Evolutionary conservation across 345 rosid species (phyloP).

Genomic region (Anacardium occidentale): DNA sequence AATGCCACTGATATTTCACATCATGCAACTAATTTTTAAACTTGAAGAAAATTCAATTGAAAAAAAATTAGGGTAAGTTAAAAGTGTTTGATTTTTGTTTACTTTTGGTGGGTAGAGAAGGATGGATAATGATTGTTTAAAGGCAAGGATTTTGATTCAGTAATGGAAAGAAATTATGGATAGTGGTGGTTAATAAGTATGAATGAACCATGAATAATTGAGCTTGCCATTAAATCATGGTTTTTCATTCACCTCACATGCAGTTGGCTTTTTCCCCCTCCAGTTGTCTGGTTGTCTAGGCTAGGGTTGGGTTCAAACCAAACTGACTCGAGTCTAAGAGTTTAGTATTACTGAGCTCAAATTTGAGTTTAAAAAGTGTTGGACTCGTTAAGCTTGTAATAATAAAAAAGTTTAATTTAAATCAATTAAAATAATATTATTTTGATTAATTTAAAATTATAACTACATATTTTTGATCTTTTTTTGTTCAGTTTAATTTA

Average conservation of each 20-base stretch:
- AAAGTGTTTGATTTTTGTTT: neutral
- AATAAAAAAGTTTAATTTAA: too few species aligned
- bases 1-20: neutral
- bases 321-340: too few species aligned
- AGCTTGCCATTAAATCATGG: conserved; percentile 3
- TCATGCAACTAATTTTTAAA: neutral
- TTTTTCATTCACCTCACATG: neutral
- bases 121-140: conserved; percentile 9
- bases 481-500: too few species aligned
- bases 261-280: neutral
- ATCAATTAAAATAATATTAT: too few species aligned
- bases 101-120: neutral
- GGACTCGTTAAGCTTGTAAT: too few species aligned
- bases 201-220: conserved; percentile 4
- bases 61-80: neutral
- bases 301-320: too few species aligned
- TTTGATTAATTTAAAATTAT: too few species aligned
- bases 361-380: too few species aligned
- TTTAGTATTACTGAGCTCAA: too few species aligned
- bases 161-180: neutral
- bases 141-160: neutral
- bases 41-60: too few species aligned
- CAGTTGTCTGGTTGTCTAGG: too few species aligned
- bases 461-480: too few species aligned
- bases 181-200: neutral